A percentile compares a stretch with the other conserved stretches of the same genome.
Evolutionary conservation across 805 yeast genomes (phyloP).

Genomic region (Ogataea nakhonphanomensis): DNA sequence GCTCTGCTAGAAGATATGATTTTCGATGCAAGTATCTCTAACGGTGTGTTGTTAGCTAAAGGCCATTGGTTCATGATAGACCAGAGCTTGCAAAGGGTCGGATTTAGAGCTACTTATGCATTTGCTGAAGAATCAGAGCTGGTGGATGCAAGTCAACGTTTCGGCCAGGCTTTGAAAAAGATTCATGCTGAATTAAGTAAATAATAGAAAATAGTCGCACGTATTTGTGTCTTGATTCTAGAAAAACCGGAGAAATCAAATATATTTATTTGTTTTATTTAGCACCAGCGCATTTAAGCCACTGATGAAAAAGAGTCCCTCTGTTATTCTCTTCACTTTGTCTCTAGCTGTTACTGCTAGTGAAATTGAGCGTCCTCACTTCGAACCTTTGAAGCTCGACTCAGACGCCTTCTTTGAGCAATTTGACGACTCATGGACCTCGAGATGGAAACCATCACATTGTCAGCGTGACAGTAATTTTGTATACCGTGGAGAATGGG

Average conservation of each 20-base stretch:
- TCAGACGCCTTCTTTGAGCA: conserved; percentile 61
- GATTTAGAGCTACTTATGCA: conserved; percentile 34
- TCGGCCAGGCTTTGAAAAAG: conserved; percentile 24
- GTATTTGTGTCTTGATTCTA: conserved; percentile 7
- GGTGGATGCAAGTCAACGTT: conserved; percentile 25
- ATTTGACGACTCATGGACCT: conserved; percentile 43
- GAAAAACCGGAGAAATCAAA: conserved; percentile 8
- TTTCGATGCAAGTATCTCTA: conserved; percentile 23
- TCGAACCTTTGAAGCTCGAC: conserved; percentile 37
- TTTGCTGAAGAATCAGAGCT: conserved; percentile 27
- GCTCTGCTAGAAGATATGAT: conserved; percentile 30
- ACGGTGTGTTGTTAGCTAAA: conserved; percentile 30
- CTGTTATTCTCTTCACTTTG: conserved; percentile 5
- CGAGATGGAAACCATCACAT: conserved; percentile 60
- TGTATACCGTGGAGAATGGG: conserved; percentile 73
- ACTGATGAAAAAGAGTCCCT: conserved; percentile 5
- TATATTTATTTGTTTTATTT: not conserved
- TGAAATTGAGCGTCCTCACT: conserved; percentile 33
- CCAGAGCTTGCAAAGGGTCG: conserved; percentile 16
- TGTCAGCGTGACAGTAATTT: conserved; percentile 51
- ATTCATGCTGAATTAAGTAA: conserved; percentile 14
- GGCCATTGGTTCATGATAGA: conserved; percentile 36
- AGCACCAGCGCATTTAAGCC: conserved; percentile 1
- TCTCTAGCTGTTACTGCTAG: conserved; percentile 14
- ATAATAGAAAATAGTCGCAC: not conserved